phyloP scores from a whole-genome alignment of 306 rosid species.

The Urtica urens region DNA sequence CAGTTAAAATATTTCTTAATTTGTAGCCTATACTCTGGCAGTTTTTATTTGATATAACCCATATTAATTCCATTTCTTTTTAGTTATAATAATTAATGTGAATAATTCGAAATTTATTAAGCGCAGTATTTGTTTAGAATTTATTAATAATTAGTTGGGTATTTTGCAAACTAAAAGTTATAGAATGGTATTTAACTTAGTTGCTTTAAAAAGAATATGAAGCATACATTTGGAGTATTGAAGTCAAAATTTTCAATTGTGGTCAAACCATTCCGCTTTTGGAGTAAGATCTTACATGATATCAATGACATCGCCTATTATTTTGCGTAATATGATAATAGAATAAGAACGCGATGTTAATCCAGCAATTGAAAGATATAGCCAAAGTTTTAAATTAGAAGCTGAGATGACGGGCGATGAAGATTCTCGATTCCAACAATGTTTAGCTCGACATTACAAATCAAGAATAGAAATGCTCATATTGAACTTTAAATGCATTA shows the following conservation, averaged over 20 bases:
- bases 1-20: too few relatives aligned
- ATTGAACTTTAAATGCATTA: neutral
- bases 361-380: neutral
- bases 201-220: neutral
- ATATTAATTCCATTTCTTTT: too few relatives aligned
- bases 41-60: too few relatives aligned
- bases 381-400: neutral
- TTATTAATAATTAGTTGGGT: too few relatives aligned
- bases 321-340: neutral
- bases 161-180: too few relatives aligned
- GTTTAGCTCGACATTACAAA: neutral
- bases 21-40: too few relatives aligned
- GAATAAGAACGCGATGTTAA: neutral
- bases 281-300: neutral
- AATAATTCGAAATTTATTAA: too few relatives aligned
- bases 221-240: neutral
- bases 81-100: too few relatives aligned
- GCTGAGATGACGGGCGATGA: neutral
- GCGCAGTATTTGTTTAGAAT: too few relatives aligned
- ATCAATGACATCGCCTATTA: neutral
- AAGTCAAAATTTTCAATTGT: neutral
- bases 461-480: neutral
- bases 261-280: neutral
- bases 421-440: neutral
- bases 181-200: too few relatives aligned